Evolutionary conservation across 2,329 filamentous ascomycete species (phyloP).

Genomic region (Cryphonectria radicalis): DNA sequence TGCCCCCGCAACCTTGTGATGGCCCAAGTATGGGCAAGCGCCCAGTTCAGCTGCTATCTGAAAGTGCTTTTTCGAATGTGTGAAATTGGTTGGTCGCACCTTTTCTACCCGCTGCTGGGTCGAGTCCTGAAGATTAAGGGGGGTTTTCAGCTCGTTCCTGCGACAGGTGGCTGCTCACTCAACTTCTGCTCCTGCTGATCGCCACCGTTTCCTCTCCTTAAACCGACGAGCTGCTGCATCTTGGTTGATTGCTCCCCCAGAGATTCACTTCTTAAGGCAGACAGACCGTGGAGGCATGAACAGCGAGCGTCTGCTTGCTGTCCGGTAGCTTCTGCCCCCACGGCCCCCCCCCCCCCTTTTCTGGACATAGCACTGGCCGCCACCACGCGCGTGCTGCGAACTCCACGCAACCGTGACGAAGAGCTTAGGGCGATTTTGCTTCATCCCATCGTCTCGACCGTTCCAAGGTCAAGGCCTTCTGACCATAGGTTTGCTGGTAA

Average conservation of each 20-base stretch:
- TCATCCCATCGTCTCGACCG: background rate
- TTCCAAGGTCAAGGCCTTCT: background rate
- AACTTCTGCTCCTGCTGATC: background rate
- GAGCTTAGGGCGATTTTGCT: background rate
- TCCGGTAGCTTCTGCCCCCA: background rate
- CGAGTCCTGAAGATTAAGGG: background rate
- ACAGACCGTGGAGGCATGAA: background rate
- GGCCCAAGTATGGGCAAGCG: background rate
- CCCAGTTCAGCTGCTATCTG: background rate
- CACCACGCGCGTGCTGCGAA: background rate
- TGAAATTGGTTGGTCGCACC: background rate
- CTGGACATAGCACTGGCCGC: background rate
- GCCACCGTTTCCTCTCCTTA: background rate
- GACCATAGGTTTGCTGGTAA: background rate
- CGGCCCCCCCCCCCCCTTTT: background rate
- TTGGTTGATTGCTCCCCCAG: background rate
- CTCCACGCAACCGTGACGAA: background rate
- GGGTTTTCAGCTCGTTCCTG: background rate
- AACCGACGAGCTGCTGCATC: background rate
- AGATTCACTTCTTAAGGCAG: too few relatives aligned
- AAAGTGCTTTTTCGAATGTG: background rate
- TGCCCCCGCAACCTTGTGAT: background rate
- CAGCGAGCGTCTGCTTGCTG: too few relatives aligned
- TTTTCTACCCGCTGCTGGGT: background rate
- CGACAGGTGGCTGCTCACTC: background rate